Base-by-base conservation (phyloP, 257 asterid species). In the Pogostemon cablin region DNA sequence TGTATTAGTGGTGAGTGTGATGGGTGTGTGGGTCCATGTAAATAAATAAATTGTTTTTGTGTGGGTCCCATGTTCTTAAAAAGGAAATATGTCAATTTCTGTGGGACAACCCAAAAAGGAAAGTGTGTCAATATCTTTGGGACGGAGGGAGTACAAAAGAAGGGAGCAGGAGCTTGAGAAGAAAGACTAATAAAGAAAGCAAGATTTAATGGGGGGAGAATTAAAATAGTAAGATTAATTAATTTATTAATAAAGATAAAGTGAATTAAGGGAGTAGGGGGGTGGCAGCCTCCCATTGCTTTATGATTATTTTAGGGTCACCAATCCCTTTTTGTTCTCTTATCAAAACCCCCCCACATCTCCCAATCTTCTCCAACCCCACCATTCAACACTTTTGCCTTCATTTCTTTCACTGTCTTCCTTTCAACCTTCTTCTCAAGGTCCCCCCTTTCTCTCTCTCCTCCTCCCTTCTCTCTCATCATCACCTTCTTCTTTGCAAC, bases 321-420 rank as follows among this genome's bases (percentile, higher is more conserved):
- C 74, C 7, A 9, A 15, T 64, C 78, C 77, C 86, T 89, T 85
- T 84, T 85, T 90, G 88, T 88, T 77, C 82, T 81, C 86, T 80
- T 80, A 82, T 83, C 80, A 83, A 81, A 78, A 17, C 80, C 74
- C 66, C 82, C 85, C 57, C 49, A 3, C 67, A 47, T 5, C 8
- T 67, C 61, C 80, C 63, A 57, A 5, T 69, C 32, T 25, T 46
- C 83, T 75, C 67, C 80, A 71, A 73, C 39, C 74, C 81, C 64
- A 44, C 71, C 75, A 59, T n/a, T 66, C 54, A 42, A 46, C 62
- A 34, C 73, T 74, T 76, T 72, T 59, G 11, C 76, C 68, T 52
- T 62, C 78, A 11, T 68, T 65, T 72, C 8, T 50, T 71, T 65
- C 69, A 62, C 69, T 75, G 59, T 79, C 80, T 65, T 75, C 69